Evolutionary conservation across 2,329 filamentous ascomycete species (phyloP).

Genomic region (Lasiodiplodia theobromae): DNA sequence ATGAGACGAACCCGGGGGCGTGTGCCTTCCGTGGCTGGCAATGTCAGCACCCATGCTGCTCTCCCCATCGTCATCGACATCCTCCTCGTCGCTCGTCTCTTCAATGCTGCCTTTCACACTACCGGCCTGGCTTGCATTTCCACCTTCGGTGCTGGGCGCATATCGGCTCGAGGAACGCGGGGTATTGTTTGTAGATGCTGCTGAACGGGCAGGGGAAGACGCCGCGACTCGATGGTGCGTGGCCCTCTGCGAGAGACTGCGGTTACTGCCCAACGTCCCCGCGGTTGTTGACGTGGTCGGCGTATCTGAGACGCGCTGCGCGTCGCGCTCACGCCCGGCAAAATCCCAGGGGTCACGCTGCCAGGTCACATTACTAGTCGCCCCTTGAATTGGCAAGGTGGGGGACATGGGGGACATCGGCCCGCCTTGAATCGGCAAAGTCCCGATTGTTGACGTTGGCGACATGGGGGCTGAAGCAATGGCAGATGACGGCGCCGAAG

Average conservation of each 20-base stretch:
- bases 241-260: conserved; percentile 28
- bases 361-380: conserved; percentile 19
- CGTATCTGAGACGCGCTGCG: conserved; percentile 26
- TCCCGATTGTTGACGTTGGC: conserved; percentile 28
- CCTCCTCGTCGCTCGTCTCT: conserved; percentile 29
- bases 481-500: conserved; percentile 24
- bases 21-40: not conserved
- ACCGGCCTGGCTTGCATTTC: conserved; percentile 15
- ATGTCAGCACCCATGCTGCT: conserved; percentile 7
- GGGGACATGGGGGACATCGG: conserved; percentile 26
- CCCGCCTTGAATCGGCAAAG: conserved; percentile 26
- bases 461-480: conserved; percentile 22
- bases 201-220: conserved; percentile 28
- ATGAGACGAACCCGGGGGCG: conserved; percentile 25
- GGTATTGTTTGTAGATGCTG: conserved; percentile 22
- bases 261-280: conserved; percentile 27
- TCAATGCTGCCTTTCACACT: conserved; percentile 30
- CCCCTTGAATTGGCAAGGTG: conserved; percentile 19
- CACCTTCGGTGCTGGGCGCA: conserved; percentile 18
- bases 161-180: conserved; percentile 26
- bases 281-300: conserved; percentile 26
- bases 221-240: conserved; percentile 5
- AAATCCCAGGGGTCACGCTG: conserved; percentile 29
- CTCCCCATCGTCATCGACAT: conserved; percentile 27
- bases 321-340: conserved; percentile 22